A percentile compares a stretch with the other conserved stretches of the same genome.
phyloP scores from a whole-genome alignment of 495 filamentous ascomycete genomes.

The Aspergillus asperescens region DNA sequence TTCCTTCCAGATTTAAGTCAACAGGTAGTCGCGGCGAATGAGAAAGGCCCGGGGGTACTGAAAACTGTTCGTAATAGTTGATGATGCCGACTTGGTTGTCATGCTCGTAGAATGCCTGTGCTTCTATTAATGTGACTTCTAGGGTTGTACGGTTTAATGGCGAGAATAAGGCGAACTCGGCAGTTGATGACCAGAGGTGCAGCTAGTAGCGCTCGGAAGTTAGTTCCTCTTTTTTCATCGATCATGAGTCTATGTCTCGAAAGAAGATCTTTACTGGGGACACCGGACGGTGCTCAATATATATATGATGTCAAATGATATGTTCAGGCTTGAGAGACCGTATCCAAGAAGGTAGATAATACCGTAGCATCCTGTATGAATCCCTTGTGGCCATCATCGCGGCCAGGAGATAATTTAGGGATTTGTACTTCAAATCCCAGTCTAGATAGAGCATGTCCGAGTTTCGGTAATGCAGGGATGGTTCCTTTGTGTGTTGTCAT shows the following conservation, averaged over 20 bases:
- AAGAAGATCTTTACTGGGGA: background rate
- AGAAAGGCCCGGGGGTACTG: conserved; percentile 67
- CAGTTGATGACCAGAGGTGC: conserved; percentile 80
- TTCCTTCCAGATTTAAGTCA: conserved; percentile 64
- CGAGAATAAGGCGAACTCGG: conserved; percentile 76
- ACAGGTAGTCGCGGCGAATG: conserved; percentile 74
- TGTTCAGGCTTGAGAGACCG: conserved; percentile 16
- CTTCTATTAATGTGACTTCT: conserved; percentile 71
- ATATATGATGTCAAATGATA: conserved; percentile 9
- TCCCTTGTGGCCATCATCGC: conserved; percentile 42
- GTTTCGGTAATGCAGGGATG: conserved; percentile 65
- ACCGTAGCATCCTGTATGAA: conserved; percentile 86
- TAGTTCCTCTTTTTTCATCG: conserved; percentile 11
- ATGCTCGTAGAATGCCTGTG: conserved; percentile 77
- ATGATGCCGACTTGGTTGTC: conserved; percentile 73
- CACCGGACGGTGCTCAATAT: conserved; percentile 1
- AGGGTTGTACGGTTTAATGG: conserved; percentile 67
- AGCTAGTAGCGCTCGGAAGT: conserved; percentile 39
- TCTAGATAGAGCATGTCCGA: conserved; percentile 66
- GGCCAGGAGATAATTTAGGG: conserved; percentile 51
- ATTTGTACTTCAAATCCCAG: conserved; percentile 63
- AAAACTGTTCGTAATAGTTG: conserved; percentile 64
- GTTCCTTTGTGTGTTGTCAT: conserved; percentile 61
- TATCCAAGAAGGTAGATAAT: conserved; percentile 27
- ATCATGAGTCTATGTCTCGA: background rate